Percentiles rank a stretch among this genome's conserved stretches.
Conservation (phyloP, 1,284 basidiomycete genomes). For the Testicularia cyperi region DNA sequence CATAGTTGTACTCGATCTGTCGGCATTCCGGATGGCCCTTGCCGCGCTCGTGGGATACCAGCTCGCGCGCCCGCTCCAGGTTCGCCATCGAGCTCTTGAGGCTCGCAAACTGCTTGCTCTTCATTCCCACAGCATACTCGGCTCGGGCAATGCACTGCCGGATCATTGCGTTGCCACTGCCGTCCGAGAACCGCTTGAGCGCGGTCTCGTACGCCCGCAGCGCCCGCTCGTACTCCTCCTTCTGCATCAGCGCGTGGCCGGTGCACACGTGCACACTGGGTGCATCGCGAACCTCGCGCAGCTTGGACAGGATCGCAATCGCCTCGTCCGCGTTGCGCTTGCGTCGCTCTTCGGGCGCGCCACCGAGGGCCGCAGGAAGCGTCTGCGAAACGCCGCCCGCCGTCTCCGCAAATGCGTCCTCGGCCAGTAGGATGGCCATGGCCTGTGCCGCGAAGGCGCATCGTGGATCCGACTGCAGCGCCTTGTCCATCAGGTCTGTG, state of each 20-base stretch:
- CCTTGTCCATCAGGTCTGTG: slow-evolving; percentile 57
- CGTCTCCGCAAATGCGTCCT: slow-evolving; percentile 52
- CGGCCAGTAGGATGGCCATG: slow-evolving; percentile 54
- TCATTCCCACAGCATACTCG: slow-evolving; percentile 53
- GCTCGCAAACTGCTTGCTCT: slow-evolving; percentile 36
- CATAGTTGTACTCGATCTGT: slow-evolving; percentile 54
- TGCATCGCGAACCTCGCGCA: slow-evolving; percentile 56
- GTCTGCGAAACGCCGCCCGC: slow-evolving; percentile 22
- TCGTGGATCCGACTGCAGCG: slow-evolving; percentile 40
- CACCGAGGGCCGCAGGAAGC: slow-evolving; percentile 12
- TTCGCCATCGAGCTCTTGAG: slow-evolving; percentile 42
- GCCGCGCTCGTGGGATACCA: slow-evolving; percentile 29
- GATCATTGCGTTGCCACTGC: slow-evolving; percentile 30
- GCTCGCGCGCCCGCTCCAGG: slow-evolving; percentile 32
- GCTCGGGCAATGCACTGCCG: slow-evolving; percentile 54
- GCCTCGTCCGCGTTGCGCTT: slow-evolving; percentile 52
- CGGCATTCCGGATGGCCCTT: slow-evolving; percentile 19
- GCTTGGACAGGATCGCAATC: slow-evolving; percentile 49
- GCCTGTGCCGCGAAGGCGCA: slow-evolving; percentile 58
- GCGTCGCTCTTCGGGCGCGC: slow-evolving; percentile 38
- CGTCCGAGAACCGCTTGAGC: slow-evolving; percentile 35
- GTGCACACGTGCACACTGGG: slow-evolving; percentile 58
- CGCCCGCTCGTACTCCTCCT: slow-evolving; percentile 55
- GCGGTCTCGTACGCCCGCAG: slow-evolving; percentile 56
- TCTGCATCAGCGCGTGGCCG: slow-evolving; percentile 57